Evolutionary conservation across 208 protist species (phyloP).

Genomic region (Phytomonas sp.): DNA sequence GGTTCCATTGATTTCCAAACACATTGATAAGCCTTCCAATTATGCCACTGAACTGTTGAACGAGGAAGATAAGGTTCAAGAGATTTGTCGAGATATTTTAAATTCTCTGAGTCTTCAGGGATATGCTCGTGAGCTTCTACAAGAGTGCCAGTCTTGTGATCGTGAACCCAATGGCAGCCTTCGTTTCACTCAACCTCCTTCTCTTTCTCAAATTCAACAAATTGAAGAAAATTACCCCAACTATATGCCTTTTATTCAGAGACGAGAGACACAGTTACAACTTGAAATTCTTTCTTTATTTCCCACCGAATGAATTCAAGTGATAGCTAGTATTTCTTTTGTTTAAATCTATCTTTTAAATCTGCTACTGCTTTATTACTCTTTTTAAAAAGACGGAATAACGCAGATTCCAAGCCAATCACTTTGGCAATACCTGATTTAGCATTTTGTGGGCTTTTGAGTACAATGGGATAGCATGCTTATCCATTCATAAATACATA

Average conservation of each 20-base stretch:
- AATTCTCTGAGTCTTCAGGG: background rate
- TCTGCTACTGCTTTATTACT: background rate
- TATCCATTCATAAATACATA: background rate
- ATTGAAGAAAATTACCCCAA: background rate
- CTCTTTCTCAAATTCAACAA: background rate
- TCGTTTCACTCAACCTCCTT: background rate
- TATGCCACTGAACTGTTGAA: background rate
- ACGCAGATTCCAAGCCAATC: background rate
- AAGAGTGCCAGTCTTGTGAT: background rate
- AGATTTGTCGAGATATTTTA: background rate
- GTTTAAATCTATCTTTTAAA: background rate
- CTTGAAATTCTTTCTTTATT: constrained; percentile 1
- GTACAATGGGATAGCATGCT: background rate
- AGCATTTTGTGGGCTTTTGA: background rate
- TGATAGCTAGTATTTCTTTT: background rate
- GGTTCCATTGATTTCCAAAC: background rate
- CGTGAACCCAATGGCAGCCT: background rate
- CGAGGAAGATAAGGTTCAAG: background rate
- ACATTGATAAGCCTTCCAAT: background rate
- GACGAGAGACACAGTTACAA: background rate
- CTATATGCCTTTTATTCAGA: background rate
- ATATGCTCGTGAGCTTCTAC: background rate
- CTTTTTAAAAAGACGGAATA: background rate
- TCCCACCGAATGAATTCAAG: background rate
- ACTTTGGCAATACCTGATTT: background rate